Base-by-base conservation (phyloP, 768 basidiomycete species). In the Lactifluus subvellereus region DNA sequence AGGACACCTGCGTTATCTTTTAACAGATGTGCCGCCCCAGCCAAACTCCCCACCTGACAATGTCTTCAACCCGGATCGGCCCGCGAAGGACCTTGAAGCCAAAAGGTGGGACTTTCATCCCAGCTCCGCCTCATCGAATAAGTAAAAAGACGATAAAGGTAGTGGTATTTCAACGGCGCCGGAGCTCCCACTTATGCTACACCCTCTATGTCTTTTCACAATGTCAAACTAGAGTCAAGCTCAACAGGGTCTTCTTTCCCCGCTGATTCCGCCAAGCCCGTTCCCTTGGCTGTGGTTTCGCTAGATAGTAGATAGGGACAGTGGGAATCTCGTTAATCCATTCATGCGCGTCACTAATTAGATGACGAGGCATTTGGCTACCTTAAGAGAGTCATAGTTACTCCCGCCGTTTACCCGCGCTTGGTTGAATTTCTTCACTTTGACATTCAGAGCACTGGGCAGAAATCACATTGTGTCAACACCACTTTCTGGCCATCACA, bases 151-250 rank as follows among this genome's bases (percentile, higher is more conserved):
- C 82, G 75, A 86, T 85, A 84, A 83, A 82, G 83, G 84, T 87
- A 85, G 85, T 85, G 84, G 84, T 86, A 86, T 86, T 85, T 87
- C 85, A 86, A 79, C 77, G 80, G 80, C 79, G 80, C 83, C 82
- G 80, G 79, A 84, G 82, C 85, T 85, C 85, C 85, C 85, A 85
- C 85, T 83, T 85, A 86, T 86, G 75, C 84, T 86, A 85, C 85
- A 83, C 84, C 84, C 83, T 80, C 81, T 83, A 85, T 84, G 84
- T 85, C 85, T 85, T 83, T 84, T 85, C 82, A 86, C 85, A 85
- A 84, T 86, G 85, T 83, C 85, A 87, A 84, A 86, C 85, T 86
- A 86, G 85, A 86, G 85, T 86, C 85, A 86, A 85, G 84, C 85
- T 85, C 84, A 85, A 85, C 85, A 86, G 84, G 84, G 84, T 86